Evolutionary conservation across 2,329 filamentous ascomycete species (phyloP), one percentile per base, ranked within the genome.

Genomic region (Fusarium phyllophilum): DNA sequence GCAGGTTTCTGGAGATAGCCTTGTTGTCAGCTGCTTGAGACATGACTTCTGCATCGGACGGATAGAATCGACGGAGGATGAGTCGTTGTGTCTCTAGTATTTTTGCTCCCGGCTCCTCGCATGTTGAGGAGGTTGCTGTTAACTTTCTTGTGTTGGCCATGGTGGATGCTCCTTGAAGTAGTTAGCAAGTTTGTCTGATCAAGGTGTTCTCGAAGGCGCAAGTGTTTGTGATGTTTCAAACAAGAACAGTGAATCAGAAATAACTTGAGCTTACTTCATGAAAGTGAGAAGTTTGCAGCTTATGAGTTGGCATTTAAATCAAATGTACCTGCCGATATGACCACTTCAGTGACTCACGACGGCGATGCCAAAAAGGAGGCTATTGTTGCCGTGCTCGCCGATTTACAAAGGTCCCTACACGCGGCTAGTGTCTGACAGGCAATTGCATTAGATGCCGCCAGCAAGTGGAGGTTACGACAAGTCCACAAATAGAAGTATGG

Each of bases 21-120:
- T 77, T 76, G 67, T 85, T 80, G 78, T 88, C 82, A 62, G 79
- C 85, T 2, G 78, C 81, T 8, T 61, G 62, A 9, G 82, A 74
- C 39, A 85, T 55, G 26, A 78, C 68, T 8, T 77, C 68, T 9
- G 83, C 84, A 71, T 89, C 87, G 5, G 79, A 77, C 10, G 65
- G 67, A 33, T 78, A 69, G 66, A 80, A 84, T 36, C 83, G 83
- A 12, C 87, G 85, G 62, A 88, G 78, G 62, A 84, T 77, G 75
- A 83, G 77, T 13, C 81, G 74, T 24, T 79, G 74, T 1, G 81
- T 82, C 65, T 81, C 79, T 13, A 82, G 36, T 20, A 82, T 71
- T 33, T 80, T 31, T 17, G 80, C 77, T 20, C 80, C 81, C 2
- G 75, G 77, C 29, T 78, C 78, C 31, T 72, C 61, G 63, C 73